Conservation (phyloP, 176 grass and related monocot species). For the Hordeum vulgare region MorexV3_pseudomolecules_assembly NC_058518.1:350372077-350372576, state of each 20-base stretch:
- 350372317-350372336: slow-evolving; percentile 81
- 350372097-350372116: slow-evolving; percentile 92
- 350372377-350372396: slow-evolving; percentile 50
- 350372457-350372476: slow-evolving; percentile 43
- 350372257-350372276: slow-evolving; percentile 89
- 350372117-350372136: slow-evolving; percentile 94
- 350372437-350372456: slow-evolving; percentile 34
- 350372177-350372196: slow-evolving; percentile 50
- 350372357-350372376: background rate
- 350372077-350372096: slow-evolving; percentile 12
- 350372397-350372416: slow-evolving; percentile 88
- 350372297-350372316: slow-evolving; percentile 49
- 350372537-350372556: slow-evolving; percentile 24
- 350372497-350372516: slow-evolving; percentile 19
- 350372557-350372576: slow-evolving; percentile 1
- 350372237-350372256: slow-evolving; percentile 58
- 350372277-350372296: slow-evolving; percentile 55
- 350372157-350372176: slow-evolving; percentile 78
- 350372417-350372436: slow-evolving; percentile 57
- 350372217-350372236: slow-evolving; percentile 58
- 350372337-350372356: slow-evolving; percentile 35
- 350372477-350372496: slow-evolving; percentile 24
- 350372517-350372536: background rate
- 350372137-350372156: slow-evolving; percentile 57
- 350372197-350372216: slow-evolving; percentile 59